These are phyloP conservation scores for Xylaria sp. DNA, from an alignment of 2,329 filamentous ascomycete species.

Conservation along the genomic window DNA sequence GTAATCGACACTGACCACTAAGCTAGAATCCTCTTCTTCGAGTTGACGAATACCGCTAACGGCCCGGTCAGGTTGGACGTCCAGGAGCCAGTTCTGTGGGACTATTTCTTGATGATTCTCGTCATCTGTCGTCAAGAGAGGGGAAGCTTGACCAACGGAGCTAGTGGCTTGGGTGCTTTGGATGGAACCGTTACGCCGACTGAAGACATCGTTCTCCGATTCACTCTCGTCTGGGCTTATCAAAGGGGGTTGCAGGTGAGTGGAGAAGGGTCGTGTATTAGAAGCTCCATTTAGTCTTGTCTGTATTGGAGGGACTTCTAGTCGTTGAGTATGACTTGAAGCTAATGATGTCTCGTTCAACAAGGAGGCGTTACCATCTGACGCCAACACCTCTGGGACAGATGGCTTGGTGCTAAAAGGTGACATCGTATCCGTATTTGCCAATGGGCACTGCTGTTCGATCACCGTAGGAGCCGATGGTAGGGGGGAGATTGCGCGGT, in stretches of 20 bases:
- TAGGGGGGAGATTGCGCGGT: not conserved
- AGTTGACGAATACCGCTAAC: not conserved
- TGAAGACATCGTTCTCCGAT: not conserved
- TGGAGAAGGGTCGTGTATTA: not conserved
- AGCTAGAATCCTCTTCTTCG: not conserved
- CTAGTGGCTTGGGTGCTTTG: conserved; percentile 7
- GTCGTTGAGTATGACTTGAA: not conserved
- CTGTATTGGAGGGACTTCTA: not conserved
- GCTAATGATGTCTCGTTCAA: not conserved
- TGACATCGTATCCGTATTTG: not conserved
- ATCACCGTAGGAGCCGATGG: not conserved
- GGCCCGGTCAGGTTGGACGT: conserved; percentile 1
- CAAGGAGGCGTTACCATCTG: not conserved
- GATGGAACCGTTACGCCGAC: not conserved
- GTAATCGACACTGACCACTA: not conserved
- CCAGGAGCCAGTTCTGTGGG: not conserved
- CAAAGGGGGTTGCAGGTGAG: not conserved
- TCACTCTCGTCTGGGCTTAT: conserved; percentile 3
- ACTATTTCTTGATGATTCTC: not conserved
- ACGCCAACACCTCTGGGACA: not conserved
- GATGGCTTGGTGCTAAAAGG: not conserved
- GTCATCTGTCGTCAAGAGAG: not conserved
- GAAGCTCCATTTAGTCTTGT: not conserved
- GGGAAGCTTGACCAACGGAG: not conserved
- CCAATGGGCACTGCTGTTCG: not conserved